Evolutionary conservation across 345 rosid species (phyloP).

Genomic region (Melaleuca quinquenervia): DNA sequence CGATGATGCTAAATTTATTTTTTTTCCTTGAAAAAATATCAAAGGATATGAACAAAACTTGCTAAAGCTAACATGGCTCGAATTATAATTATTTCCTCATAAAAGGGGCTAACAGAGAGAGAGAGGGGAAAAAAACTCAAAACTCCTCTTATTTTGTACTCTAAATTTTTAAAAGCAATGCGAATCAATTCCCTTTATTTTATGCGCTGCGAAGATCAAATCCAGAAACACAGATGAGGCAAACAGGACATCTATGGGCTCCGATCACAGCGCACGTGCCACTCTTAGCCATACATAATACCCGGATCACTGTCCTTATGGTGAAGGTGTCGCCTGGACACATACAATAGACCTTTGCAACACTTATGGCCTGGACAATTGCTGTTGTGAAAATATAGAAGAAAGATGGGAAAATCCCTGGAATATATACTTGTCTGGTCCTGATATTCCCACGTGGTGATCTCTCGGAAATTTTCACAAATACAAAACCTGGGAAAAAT

Average conservation of each 20-base stretch:
- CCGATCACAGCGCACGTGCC: not conserved
- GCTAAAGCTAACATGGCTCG: not conserved
- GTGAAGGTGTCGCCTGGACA: not conserved
- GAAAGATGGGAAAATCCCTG: not conserved
- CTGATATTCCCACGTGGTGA: not conserved
- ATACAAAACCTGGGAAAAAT: not conserved
- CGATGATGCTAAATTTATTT: not conserved
- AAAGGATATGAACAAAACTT: not conserved
- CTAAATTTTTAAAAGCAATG: not conserved
- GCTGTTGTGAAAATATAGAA: not conserved
- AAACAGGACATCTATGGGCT: not conserved
- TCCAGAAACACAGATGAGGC: not conserved
- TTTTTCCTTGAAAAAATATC: not conserved
- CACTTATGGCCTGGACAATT: not conserved
- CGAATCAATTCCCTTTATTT: not conserved
- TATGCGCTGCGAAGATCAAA: not conserved
- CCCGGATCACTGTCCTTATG: not conserved
- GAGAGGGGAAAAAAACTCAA: no score
- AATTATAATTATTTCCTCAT: not conserved
- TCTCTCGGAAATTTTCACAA: no score
- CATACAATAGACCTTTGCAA: not conserved
- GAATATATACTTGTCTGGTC: not conserved
- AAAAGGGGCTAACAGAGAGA: not conserved
- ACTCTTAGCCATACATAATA: not conserved
- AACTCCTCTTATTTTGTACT: not conserved